Evolutionary conservation across 345 rosid genomes (phyloP), one percentile per base, ranked within the genome.

Genomic region (Nasturtium officinale): DNA sequence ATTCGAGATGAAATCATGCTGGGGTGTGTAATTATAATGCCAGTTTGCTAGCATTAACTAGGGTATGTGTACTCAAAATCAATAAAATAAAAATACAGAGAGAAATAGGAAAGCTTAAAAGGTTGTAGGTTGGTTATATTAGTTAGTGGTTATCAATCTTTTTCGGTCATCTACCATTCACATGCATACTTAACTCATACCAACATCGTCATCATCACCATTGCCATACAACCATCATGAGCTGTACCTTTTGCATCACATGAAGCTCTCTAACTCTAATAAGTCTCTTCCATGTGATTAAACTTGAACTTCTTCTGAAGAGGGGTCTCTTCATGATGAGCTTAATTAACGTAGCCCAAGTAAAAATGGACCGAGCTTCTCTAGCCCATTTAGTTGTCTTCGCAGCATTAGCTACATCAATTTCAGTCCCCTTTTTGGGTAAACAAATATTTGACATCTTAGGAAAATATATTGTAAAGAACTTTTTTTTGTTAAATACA

Each of bases 161-260:
- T 58, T 29, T 74, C 78, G 2, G 43, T 40, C 54, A 67, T 59
- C 67, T 67, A 67, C 40, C 55, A 58, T 66, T 74, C 72, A 59
- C 78, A 66, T 66, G 73, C 67, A 66, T 42, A 58, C 45, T 57
- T 67, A 66, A 66, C 3, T 48, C 53, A 16, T 12, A 43, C 50
- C 32, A 58, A 33, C 50, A 56, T 54, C 47, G 48, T 16, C 71
- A 64, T 0, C 50, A 16, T 21, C 7, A n/a, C 5, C 50, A 59
- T 59, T 20, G 2, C 33, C 9, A 9, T 33, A 15, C 57, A 30
- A 70, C 32, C 66, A 69, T 42, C 46, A 21, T 33, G 25, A 62
- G 61, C 30, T 71, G 61, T 51, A 35, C 40, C 67, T 9, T 60
- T 35, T 28, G 54, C 55, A 62, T 63, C 63, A 51, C 32, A 61